Evolutionary conservation across 805 yeast species (phyloP), one percentile per base, ranked within the genome.

Genomic region (Ogataea trehaloabstinens): DNA sequence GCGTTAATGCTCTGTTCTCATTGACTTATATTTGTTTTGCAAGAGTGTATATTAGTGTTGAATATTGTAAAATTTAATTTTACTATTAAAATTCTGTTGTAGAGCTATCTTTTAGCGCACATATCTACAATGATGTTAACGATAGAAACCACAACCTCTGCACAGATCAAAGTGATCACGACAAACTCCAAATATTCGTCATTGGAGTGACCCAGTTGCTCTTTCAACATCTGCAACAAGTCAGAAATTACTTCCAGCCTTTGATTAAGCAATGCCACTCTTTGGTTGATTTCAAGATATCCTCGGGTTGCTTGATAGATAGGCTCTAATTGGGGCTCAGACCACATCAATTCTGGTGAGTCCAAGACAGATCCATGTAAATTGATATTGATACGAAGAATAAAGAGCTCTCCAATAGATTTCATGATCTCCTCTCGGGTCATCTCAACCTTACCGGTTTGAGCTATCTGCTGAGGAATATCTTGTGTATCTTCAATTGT

Each of bases 301-400:
- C 97, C 96, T 60, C 98, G 78, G 2, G 95, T 89, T 0, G 98
- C 97, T 61, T 90, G 97, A 64, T 93, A 93, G 37, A 91, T 89
- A 1, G 99, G 99, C 59, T 93, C 99, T 45, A 93, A 70, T 56
- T 90, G 96, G 2, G 99, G 99, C 60, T 93, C 98, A 0, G 97
- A 80, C 99, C 99, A 93, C 96, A 93, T 89, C 42, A 93, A 76
- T 61, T 93, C 99, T 1, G 99, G 99, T 2, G 96, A 86, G 60
- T 93, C 99, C 45, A 93, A 69, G 19, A 93, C 95, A 0, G 91
- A 82, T 0, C 93, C 93, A 65, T 85, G 93, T 38, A 85, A 66
- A 53, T 85, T 85, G 44, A 85, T 85, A 58, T 85, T 85, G 32
- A 85, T 85, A 45, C 95, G 63, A 48, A 93, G 67, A 43, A 93